A percentile compares a stretch with the other conserved stretches of the same genome.
phyloP scores from a whole-genome alignment of 768 basidiomycete genomes.

The Lentinus brumalis region DNA sequence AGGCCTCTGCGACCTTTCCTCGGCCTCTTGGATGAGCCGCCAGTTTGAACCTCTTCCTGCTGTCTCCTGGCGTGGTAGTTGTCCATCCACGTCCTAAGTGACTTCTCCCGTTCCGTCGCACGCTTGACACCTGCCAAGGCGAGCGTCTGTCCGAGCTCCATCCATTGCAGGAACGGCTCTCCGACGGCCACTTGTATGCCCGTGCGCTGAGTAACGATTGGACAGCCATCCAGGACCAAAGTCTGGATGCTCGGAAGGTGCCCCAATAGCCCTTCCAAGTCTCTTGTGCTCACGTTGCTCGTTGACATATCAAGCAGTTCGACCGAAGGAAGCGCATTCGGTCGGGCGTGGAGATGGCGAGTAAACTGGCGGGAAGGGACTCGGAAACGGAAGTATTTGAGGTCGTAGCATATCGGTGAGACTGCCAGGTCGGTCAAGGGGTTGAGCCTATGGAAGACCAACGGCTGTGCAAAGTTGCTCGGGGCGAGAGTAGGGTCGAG shows the following conservation, averaged over 20 bases:
- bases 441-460: conserved; percentile 81
- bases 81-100: conserved; percentile 54
- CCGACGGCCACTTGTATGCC: conserved; percentile 51
- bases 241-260: conserved; percentile 56
- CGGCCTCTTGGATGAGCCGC: background rate
- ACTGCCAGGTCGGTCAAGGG: conserved; percentile 49
- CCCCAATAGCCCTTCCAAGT: conserved; percentile 56
- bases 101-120: conserved; percentile 69
- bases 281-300: conserved; percentile 52
- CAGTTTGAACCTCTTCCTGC: background rate
- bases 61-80: conserved; percentile 2
- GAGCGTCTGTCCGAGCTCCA: conserved; percentile 58
- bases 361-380: conserved; percentile 68
- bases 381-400: conserved; percentile 65
- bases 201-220: conserved; percentile 25
- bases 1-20: conserved; percentile 53
- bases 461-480: conserved; percentile 74
- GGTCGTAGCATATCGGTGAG: conserved; percentile 43
- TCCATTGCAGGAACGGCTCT: conserved; percentile 56
- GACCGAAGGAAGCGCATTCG: conserved; percentile 46
- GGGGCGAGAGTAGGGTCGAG: conserved; percentile 43
- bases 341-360: conserved; percentile 37
- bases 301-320: conserved; percentile 78
- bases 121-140: conserved; percentile 62
- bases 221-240: conserved; percentile 71